A percentile compares a stretch with the other conserved stretches of the same genome.
Evolutionary conservation across 1,284 basidiomycete species (phyloP).

Genomic region (Leccinum huronense): DNA sequence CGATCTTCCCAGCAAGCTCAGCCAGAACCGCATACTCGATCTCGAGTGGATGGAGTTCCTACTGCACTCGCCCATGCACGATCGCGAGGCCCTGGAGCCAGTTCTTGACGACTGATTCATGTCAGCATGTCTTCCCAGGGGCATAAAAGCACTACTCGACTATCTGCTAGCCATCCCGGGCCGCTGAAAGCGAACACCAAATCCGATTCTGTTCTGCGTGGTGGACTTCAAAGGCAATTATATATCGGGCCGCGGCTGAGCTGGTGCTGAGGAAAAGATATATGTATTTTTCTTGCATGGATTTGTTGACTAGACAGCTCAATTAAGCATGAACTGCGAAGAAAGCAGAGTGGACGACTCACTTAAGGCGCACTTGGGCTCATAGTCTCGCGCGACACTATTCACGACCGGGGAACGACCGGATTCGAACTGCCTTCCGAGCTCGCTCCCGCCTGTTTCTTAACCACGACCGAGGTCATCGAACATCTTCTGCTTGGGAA

Average conservation of each 20-base stretch:
- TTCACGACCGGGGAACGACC: constrained; percentile 12
- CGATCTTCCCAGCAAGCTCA: constrained; percentile 56
- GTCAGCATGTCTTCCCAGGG: constrained; percentile 20
- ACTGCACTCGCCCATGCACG: constrained; percentile 46
- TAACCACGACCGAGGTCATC: constrained; percentile 2
- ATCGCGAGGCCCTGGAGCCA: constrained; percentile 56
- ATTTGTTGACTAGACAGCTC: constrained; percentile 41
- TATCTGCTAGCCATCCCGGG: constrained; percentile 52
- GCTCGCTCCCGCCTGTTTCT: constrained; percentile 19
- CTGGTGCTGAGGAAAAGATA: constrained; percentile 5
- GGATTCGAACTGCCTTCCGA: constrained; percentile 16
- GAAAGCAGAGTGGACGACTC: constrained; percentile 7
- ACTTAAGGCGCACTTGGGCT: constrained; percentile 33
- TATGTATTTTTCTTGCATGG: constrained; percentile 47
- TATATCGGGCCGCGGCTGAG: constrained; percentile 3
- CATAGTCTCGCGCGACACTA: constrained; percentile 30
- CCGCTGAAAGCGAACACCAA: constrained; percentile 58
- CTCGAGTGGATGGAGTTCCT: constrained; percentile 44
- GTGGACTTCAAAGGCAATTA: neutral
- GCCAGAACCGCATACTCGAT: constrained; percentile 54
- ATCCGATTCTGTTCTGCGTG: constrained; percentile 47
- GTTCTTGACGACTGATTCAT: constrained; percentile 35
- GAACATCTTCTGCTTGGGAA: constrained; percentile 13
- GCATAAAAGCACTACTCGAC: constrained; percentile 34
- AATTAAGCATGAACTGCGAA: neutral